Percentiles rank a stretch among this genome's conserved stretches.
These are phyloP conservation scores for Glebionis coronaria DNA, from an alignment of 129 eudicot genomes.

Conservation along the genomic window DNA sequence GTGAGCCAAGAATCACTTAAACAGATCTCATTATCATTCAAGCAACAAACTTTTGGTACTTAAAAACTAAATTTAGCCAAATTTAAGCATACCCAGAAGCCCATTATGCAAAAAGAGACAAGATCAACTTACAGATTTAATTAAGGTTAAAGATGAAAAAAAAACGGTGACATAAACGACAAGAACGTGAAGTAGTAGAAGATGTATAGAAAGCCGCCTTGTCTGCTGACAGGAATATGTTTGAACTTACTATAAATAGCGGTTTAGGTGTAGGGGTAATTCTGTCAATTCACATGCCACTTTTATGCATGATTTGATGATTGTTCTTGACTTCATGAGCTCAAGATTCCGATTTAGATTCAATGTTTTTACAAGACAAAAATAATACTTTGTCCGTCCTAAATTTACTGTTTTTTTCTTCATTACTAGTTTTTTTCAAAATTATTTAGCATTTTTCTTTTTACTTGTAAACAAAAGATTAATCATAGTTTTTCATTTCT, in stretches of 20 bases:
- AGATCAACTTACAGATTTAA: conserved; percentile 27
- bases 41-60: neutral
- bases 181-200: neutral
- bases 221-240: conserved; percentile 10
- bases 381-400: too few relatives aligned
- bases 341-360: neutral
- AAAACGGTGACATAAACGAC: conserved; percentile 13
- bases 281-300: conserved; percentile 20
- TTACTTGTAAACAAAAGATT: too few relatives aligned
- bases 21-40: conserved; percentile 19
- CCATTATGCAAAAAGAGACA: neutral
- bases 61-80: conserved; percentile 11
- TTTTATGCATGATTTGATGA: conserved; percentile 22
- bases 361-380: neutral
- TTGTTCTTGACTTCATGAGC: neutral
- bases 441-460: too few relatives aligned
- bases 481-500: too few relatives aligned
- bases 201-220: neutral
- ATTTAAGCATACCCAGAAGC: neutral
- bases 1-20: neutral
- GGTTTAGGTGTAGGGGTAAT: conserved; percentile 28
- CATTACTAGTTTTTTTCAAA: too few relatives aligned
- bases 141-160: conserved; percentile 8
- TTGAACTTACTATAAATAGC: neutral
- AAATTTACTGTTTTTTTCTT: too few relatives aligned